phyloP scores from a whole-genome alignment of 768 basidiomycete species.

The Suillus variegatus region DNA sequence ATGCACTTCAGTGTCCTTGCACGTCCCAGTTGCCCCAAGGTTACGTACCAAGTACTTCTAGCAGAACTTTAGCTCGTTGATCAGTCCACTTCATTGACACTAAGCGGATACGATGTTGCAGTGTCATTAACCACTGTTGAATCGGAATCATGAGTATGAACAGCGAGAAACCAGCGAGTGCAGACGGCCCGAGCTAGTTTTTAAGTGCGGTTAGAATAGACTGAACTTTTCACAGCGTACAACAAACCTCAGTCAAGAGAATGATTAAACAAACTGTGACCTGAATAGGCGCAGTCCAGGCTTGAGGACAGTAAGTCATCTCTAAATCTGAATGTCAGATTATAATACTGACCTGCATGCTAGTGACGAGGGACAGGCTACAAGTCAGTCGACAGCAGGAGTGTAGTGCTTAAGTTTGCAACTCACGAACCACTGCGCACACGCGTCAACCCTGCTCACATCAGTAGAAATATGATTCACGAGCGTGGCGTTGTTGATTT shows the following conservation, averaged over 20 bases:
- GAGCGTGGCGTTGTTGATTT: constrained; percentile 59
- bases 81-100: constrained; percentile 64
- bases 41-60: constrained; percentile 57
- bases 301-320: constrained; percentile 24
- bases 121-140: constrained; percentile 63
- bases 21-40: not conserved
- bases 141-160: constrained; percentile 65
- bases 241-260: constrained; percentile 53
- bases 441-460: constrained; percentile 60
- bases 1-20: not conserved
- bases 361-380: constrained; percentile 15
- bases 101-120: constrained; percentile 54
- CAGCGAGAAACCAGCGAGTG: constrained; percentile 67
- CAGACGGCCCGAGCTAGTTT: constrained; percentile 63
- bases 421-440: constrained; percentile 75
- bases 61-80: constrained; percentile 59
- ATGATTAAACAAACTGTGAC: constrained; percentile 59
- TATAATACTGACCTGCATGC: constrained; percentile 40
- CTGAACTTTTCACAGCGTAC: not conserved
- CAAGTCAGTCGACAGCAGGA: not conserved
- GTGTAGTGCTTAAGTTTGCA: not conserved
- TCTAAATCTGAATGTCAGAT: not conserved
- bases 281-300: constrained; percentile 74
- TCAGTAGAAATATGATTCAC: constrained; percentile 68
- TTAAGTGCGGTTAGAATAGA: not conserved